Conservation (phyloP, 331 rosid species). For the Malus hybrid region DNA sequence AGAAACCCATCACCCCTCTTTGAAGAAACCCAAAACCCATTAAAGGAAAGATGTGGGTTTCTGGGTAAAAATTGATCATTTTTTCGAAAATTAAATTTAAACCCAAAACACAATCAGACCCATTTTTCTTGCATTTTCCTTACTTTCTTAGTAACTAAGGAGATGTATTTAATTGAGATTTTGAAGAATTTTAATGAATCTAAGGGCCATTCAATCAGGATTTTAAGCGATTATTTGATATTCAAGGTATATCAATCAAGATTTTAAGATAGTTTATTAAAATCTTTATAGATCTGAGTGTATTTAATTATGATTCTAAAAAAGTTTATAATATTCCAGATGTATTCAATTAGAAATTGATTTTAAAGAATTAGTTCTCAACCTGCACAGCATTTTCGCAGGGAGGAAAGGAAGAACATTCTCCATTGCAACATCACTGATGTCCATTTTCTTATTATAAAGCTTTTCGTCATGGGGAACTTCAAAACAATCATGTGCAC, state of each 20-base stretch:
- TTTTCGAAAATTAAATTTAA: background rate
- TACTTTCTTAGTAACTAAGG: background rate
- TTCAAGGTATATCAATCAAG: no score
- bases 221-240: no score
- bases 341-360: no score
- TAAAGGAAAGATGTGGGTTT: background rate
- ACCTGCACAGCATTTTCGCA: conserved; percentile 36
- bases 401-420: conserved; percentile 28
- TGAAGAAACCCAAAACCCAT: background rate
- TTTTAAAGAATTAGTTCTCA: conserved; percentile 6
- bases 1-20: background rate
- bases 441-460: background rate
- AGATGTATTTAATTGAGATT: no score
- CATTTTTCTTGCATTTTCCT: background rate
- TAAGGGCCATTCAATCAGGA: no score
- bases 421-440: conserved; percentile 12
- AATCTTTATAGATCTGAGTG: no score
- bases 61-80: background rate
- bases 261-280: no score
- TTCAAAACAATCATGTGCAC: background rate
- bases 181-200: background rate
- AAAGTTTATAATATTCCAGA: accelerated
- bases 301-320: no score
- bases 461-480: background rate
- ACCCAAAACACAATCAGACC: background rate